Conservation (phyloP, 371 early-diverging fungal species). For the Syncephalastrum monosporum region DNA sequence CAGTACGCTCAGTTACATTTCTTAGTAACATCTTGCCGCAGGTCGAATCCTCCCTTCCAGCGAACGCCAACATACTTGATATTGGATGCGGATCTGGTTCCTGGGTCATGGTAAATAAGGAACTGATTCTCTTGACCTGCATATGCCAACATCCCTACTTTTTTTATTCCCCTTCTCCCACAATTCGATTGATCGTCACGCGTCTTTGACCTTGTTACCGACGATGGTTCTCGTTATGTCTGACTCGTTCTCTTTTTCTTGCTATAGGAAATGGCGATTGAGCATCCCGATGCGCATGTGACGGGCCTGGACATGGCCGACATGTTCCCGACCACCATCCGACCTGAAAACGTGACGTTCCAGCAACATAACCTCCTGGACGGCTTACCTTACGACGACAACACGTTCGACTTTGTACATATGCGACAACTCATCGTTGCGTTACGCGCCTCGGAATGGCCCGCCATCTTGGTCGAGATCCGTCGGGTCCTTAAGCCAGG, state of each 20-base stretch:
- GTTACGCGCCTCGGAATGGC: constrained; percentile 35
- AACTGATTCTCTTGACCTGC: neutral
- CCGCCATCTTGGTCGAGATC: constrained; percentile 30
- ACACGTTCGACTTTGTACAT: constrained; percentile 49
- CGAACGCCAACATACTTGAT: constrained; percentile 23
- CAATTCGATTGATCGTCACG: neutral
- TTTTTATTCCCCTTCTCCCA: neutral
- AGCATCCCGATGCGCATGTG: constrained; percentile 50
- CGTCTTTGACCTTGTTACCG: neutral
- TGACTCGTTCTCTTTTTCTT: neutral
- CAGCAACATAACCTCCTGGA: constrained; percentile 32
- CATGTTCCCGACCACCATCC: constrained; percentile 41
- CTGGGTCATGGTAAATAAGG: constrained; percentile 27
- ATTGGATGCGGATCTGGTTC: constrained; percentile 28
- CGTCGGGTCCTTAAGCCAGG: constrained; percentile 48
- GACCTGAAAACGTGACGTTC: constrained; percentile 48
- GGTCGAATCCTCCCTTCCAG: constrained; percentile 14
- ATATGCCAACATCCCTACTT: neutral
- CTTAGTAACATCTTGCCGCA: constrained; percentile 29
- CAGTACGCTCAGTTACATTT: neutral
- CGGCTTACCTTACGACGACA: constrained; percentile 42
- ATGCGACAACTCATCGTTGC: constrained; percentile 43
- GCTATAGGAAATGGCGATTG: constrained; percentile 55
- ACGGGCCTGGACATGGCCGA: constrained; percentile 55
- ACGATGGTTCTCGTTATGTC: neutral